Base-by-base conservation (phyloP, 257 asterid species). In the Solanum habrochaites region DNA sequence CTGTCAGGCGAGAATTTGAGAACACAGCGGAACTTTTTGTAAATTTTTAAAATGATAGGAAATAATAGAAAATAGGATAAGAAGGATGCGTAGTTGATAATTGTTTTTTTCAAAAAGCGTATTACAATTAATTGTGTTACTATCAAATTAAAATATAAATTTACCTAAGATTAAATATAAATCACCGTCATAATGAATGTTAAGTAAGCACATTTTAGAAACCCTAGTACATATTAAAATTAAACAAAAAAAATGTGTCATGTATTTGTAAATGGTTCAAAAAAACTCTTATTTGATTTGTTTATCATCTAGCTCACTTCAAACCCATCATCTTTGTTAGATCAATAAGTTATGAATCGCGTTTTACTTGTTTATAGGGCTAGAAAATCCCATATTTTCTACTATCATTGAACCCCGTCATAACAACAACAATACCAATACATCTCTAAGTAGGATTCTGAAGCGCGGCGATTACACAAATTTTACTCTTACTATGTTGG, bases 11-110 rank as follows among this genome's bases (percentile, higher is more conserved):
- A 47, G 58, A 47, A 5, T 14, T 5, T 5, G 21, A 47, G 8
- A 5, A 0, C 14, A 49, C 5, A 5, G 1, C 15, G 4, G 0
- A 3, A 0, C n/a, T 2, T 15, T 49, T 15, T 49, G 8, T 49
- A 5, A 49, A 2, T 15, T 49, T 49, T 40, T 40, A 3, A 32
- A 32, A 32, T 32, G 35, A 32, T 32, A 32, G 35, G 35, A 1
- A 32, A 32, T 32, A 32, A 32, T 32, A 32, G 5, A 32, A 32
- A 32, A 32, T 32, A 32, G 35, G 5, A 3, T 32, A 32, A 32
- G 35, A 32, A 3, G 35, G 5, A 32, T 32, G 35, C 3, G 35
- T 32, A 32, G 35, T 32, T 32, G 35, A 32, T 32, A 32, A 32
- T n/a, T n/a, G n/a, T n/a, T 32, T 32, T 32, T 32, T 32, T 0